Base-by-base conservation (phyloP, 116 monocot genomes). In the Phalaenopsis hybrid region DNA sequence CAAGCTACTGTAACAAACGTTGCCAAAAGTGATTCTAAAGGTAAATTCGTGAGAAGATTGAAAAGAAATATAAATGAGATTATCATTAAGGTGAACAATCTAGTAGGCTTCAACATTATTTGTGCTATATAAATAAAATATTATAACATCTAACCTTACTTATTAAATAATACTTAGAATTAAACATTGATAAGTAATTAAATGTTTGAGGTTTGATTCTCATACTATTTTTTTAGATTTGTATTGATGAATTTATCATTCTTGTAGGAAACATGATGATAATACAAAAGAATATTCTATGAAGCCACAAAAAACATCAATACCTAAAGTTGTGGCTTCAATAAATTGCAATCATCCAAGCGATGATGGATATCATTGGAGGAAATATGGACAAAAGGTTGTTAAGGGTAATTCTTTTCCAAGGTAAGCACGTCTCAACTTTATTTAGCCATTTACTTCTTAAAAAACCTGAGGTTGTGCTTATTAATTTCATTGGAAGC, bases 321-420 rank as follows among this genome's bases (percentile, higher is more conserved):
- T 82, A 18, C 45, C 65, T 57, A 79, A 82, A 44, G 15, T 78
- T 9, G 58, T 86, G 78, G 59, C 50, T 52, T 55, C 79, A 17
- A 34, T 18, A 33, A 88, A 49, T 82, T 77, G 21, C 23, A 63
- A 23, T 49, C 79, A 88, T 68, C 68, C 81, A 37, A 44, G 79
- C n/a, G 84, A 85, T 37, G 91, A 94, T 87, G 94, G 92, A 7
- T 94, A 84, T 84, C 86, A 79, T 17, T 94, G 92, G 94, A 46
- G 88, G 63, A 92, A 94, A 83, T 92, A 94, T 57, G 94, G 94
- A 13, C 90, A 94, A 77, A 94, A 94, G 79, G 82, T 88, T 68
- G 90, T 94, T 21, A 94, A 94, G 81, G 94, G 92, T 83, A 94
- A 92, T 81, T 79, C 84, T 78, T 91, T 88, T 84, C 92, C 94